Base-by-base conservation (phyloP, 129 eudicot genomes). In the Flaveria robusta region DNA sequence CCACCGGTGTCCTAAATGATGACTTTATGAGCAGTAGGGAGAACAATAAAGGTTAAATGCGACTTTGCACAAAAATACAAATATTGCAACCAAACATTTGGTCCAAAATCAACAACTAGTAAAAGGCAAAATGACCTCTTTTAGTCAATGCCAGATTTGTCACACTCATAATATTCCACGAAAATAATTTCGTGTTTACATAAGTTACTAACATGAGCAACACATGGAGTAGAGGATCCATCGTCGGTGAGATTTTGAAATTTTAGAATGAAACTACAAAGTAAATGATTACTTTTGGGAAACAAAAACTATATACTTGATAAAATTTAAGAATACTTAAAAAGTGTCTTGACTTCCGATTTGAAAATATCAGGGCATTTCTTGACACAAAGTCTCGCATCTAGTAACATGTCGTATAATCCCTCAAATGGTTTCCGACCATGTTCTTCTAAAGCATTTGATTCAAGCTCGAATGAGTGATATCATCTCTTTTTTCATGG, bases 51-150 rank as follows among this genome's bases (percentile, higher is more conserved):
- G 55, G n/a, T n/a, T n/a, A n/a, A 78, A 59, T 60, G 37, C 22
- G 78, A 79, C 78, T 64, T 65, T 72, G 22, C 83, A 49, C 18
- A 51, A 71, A 22, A 72, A 49, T 65, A 68, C 77, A 79, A 79
- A 64, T 49, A 10, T 50, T 64, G 64, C 66, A 47, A 78, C 71
- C 65, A 78, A 71, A 79, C 39, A 72, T 79, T 72, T 79, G 50
- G 74, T 37, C 74, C 26, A 65, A 64, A 47, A 50, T 42, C 72
- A 49, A 68, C 81, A 68, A 54, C 75, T 60, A 16, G 26, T 37
- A 60, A 59, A 23, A 62, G 20, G 66, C 31, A 37, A 54, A 43
- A 19, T 71, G 64, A 51, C 26, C n/a, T 73, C 77, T 15, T 39
- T 43, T 8, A 42, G 66, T 18, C 27, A 54, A 47, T 64, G 71